Conservation (phyloP, 345 rosid genomes). For the Barbarea vulgaris region DNA sequence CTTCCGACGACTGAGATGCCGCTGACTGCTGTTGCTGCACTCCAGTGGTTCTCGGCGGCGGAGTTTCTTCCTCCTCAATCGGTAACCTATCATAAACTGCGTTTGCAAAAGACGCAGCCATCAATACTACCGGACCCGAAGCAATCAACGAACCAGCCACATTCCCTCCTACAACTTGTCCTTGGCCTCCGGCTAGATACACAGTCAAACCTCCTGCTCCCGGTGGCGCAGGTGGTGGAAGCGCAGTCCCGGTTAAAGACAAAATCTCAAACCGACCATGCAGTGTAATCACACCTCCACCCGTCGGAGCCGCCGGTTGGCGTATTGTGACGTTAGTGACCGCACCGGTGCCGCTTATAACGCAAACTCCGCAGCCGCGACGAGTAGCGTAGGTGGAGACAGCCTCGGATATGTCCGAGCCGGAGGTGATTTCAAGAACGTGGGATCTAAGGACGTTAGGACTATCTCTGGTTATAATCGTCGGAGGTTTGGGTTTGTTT, state of each 20-base stretch:
- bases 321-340: slow-evolving; percentile 66
- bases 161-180: slow-evolving; percentile 73
- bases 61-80: slow-evolving; percentile 49
- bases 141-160: slow-evolving; percentile 73
- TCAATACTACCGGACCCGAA: slow-evolving; percentile 67
- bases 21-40: slow-evolving; percentile 43
- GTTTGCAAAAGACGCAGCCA: slow-evolving; percentile 72
- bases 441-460: slow-evolving; percentile 70
- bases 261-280: slow-evolving; percentile 76
- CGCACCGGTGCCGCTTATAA: slow-evolving; percentile 64
- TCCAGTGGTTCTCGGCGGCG: slow-evolving; percentile 40
- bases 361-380: slow-evolving; percentile 67
- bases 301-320: slow-evolving; percentile 52
- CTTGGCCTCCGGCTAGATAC: slow-evolving; percentile 74
- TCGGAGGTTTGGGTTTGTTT: slow-evolving; percentile 72
- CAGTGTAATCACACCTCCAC: slow-evolving; percentile 65
- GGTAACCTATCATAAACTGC: slow-evolving; percentile 78
- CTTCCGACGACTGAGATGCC: slow-evolving; percentile 47
- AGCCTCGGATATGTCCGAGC: slow-evolving; percentile 61
- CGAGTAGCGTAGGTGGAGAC: slow-evolving; percentile 58
- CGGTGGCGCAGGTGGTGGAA: slow-evolving; percentile 76
- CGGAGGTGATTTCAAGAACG: slow-evolving; percentile 61
- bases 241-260: slow-evolving; percentile 65
- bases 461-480: slow-evolving; percentile 64
- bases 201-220: slow-evolving; percentile 69